Evolutionary conservation across 257 asterid genomes (phyloP), one percentile per base, ranked within the genome.

Genomic region (Ballota nigra): DNA sequence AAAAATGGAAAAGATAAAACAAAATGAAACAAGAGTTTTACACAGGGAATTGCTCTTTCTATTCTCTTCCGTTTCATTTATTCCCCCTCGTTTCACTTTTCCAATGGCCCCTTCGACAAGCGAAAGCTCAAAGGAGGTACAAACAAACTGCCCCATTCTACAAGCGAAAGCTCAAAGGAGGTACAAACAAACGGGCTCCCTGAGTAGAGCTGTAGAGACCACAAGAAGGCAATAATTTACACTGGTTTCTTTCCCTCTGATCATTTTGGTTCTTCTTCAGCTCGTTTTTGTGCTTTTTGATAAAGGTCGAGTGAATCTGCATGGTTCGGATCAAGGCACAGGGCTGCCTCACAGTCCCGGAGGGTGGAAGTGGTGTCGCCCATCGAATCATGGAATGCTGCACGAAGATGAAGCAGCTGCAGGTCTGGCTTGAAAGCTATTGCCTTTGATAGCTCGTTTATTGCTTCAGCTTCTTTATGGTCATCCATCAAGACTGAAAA

Each of bases 321-420:
- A 60, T 94, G 97, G 68, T 77, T 80, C 18, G 95, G 96, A 69
- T 89, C 97, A 22, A 94, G 96, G 72, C 95, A 89, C 8, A 94
- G 89, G n/a, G 89, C 95, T 15, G 96, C 98, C 81, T 91, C 91
- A 69, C 96, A 91, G 84, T 94, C 98, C 40, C 76, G 83, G 28
- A 91, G 55, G n/a, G 96, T 82, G 28, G 90, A 86, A 23, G 71
- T 33, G 36, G 40, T 58, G 63, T 94, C 89, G 23, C 96, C 90
- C 75, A 88, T 79, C 15, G 97, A 89, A 56, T 94, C 98, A 18
- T 87, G 86, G 81, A 94, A 94, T 12, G 97, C 97, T 77, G 98
- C 95, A 73, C 97, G 91, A 40, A 94, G 96, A 80, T 91, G 96
- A 74, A 94, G 96, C 66, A 91, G 80, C 76, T 89, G 97, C 38